Base-by-base conservation (phyloP, 305 asterid genomes). In the Solanum hybrid region DNA sequence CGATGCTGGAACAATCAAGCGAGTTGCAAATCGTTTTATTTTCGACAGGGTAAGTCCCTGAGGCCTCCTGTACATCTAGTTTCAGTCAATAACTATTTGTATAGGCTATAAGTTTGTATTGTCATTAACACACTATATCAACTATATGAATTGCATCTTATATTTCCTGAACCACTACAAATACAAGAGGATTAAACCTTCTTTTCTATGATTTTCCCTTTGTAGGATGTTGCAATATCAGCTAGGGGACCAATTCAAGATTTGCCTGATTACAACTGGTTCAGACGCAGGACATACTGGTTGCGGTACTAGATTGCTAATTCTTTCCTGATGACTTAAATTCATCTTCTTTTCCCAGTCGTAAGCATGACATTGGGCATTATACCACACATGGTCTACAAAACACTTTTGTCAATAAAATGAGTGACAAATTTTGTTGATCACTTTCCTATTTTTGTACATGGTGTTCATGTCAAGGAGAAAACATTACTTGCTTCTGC, bases 181-280 rank as follows among this genome's bases (percentile, higher is more conserved):
- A 26, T 24, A 0, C 29, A 71, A 46, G 32, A 17, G 87, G 86
- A 1, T 88, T 46, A 24, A 84, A 32, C 42, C 42, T 12, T 29
- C 10, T 27, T 29, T 6, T 17, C 2, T 46, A 13, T 51, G 64
- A 77, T 35, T 42, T 72, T 89, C 73, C 16, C 29, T 29, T 89
- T n/a, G 11, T 90, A 97, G 99, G 99, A 97, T 89, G 84, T 97
- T 40, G 99, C 98, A 24, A 94, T 97, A 86, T 90, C 96, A 90
- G 99, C 98, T 0, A 88, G 92, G 46, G 99, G 99, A 22, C 98
- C 99, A 24, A 93, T 95, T 90, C 97, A 95, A 91, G 91, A 92
- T 56, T 94, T 97, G 92, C 99, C 99, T 0, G 99, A 97, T 91
- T 96, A 96, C 95, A 97, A 97, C 95, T 96, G 99, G 99, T 97